Base-by-base conservation (phyloP, 768 basidiomycete species). In the Strobilomyces dryophilus region DNA sequence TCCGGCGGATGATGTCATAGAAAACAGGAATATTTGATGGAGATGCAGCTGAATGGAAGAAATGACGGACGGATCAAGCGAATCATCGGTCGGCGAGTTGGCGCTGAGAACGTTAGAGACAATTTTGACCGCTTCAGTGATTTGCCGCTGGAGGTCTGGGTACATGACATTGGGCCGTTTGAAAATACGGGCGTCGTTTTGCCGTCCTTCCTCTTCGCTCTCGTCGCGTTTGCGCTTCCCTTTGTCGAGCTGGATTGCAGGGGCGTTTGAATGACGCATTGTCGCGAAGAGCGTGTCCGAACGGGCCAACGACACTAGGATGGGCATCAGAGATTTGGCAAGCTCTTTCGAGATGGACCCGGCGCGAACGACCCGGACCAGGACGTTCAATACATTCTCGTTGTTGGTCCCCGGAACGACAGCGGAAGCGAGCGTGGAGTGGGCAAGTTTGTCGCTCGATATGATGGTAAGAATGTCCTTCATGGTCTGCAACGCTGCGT, bases 221-320 rank as follows among this genome's bases (percentile, higher is more conserved):
- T 80, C 78, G 51, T 83, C 84, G 5, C 87, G 79, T 66, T 87
- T 89, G 39, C 89, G 81, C 66, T 91, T 90, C n/a, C 85, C 84
- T 58, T 79, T 82, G 64, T 85, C 81, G 1, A 84, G 78, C 55
- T 85, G 79, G 5, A 81, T 74, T 0, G 80, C 77, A 24, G 85
- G 70, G 14, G 82, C 80, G 49, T 83, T 80, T 8, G 85, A 86
- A 51, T 80, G 82, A 42, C 80, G 79, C 55, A 87, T 73, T 17
- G 75, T 79, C 2, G 82, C 79, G 62, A 91, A 90, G 7, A 90
- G 76, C 10, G 68, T 63, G 44, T 84, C 83, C 0, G 84, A 87
- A 50, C 81, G 75, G 8, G 87, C 87, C 34, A 91, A 72, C 11
- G 78, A 72, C 35, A 91, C 75, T n/a, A 90, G 68, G 18, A 78